Conservation (phyloP, 2,329 filamentous ascomycete species). For the Colletotrichum sp. region DNA sequence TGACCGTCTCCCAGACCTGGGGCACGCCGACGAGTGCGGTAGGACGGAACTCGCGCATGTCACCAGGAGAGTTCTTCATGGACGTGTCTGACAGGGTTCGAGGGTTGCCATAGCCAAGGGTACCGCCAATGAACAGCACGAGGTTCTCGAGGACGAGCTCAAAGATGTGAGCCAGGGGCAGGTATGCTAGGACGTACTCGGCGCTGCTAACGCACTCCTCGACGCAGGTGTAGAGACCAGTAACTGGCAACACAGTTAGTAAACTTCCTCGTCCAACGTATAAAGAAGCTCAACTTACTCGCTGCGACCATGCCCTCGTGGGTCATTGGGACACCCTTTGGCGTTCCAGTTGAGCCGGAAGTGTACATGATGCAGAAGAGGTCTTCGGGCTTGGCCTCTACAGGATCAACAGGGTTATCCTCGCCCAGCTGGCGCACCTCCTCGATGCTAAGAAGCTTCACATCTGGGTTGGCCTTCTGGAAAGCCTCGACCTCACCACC, state of each 20-base stretch:
- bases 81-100: constrained; percentile 86
- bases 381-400: constrained; percentile 75
- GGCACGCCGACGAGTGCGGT: constrained; percentile 94
- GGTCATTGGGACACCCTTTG: constrained; percentile 86
- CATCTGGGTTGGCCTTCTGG: constrained; percentile 57
- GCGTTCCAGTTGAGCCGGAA: constrained; percentile 86
- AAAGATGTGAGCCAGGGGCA: constrained; percentile 94
- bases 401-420: constrained; percentile 72
- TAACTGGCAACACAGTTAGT: constrained; percentile 49
- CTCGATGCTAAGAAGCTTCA: constrained; percentile 59
- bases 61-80: constrained; percentile 88
- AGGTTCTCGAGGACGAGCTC: constrained; percentile 96
- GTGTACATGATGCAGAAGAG: constrained; percentile 88
- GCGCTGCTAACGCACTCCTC: constrained; percentile 77
- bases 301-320: constrained; percentile 83
- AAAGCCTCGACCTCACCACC: constrained; percentile 59
- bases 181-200: constrained; percentile 86
- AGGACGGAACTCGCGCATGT: constrained; percentile 90
- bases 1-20: constrained; percentile 95
- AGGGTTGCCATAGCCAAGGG: constrained; percentile 91
- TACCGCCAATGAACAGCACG: constrained; percentile 86
- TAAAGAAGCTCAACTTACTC: constrained; percentile 42
- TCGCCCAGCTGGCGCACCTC: constrained; percentile 64
- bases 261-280: constrained; percentile 10
- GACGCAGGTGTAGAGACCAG: constrained; percentile 80